phyloP scores from a whole-genome alignment of 192 early-diverging fungal genomes.

The Gaertneriomyces semiglobifer region DNA sequence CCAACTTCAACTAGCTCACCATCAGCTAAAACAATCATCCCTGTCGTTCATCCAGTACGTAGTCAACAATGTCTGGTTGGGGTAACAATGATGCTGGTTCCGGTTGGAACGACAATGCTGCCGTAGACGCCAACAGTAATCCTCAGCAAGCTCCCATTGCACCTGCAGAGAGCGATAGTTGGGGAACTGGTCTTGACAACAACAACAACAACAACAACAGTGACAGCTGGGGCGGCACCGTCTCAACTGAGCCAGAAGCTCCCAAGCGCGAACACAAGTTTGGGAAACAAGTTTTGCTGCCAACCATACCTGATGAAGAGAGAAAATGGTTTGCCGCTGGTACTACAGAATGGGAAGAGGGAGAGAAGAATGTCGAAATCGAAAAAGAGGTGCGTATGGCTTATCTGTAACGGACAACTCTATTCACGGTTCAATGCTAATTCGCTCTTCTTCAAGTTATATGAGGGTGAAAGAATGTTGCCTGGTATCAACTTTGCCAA shows the following conservation, averaged over 20 bases:
- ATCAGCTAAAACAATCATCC: too few relatives aligned
- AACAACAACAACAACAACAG: neutral
- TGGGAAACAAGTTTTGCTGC: slow-evolving; percentile 8
- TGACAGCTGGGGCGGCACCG: neutral
- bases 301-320: neutral
- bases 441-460: neutral
- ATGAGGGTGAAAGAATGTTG: slow-evolving; percentile 23
- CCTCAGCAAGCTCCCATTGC: slow-evolving; percentile 2
- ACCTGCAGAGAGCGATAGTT: neutral
- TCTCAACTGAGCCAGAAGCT: neutral
- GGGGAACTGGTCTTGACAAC: too few relatives aligned
- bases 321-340: slow-evolving; percentile 11
- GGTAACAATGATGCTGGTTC: neutral
- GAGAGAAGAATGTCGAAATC: slow-evolving; percentile 10
- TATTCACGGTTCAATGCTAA: neutral
- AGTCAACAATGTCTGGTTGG: too few relatives aligned
- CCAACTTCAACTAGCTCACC: too few relatives aligned
- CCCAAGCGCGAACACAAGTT: slow-evolving; percentile 22
- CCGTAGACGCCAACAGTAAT: neutral
- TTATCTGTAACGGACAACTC: neutral
- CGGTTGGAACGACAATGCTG: neutral
- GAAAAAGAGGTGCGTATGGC: slow-evolving; percentile 16
- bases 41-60: too few relatives aligned
- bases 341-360: slow-evolving; percentile 29
- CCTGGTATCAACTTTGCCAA: slow-evolving; percentile 94